These are phyloP conservation scores for Metschnikowia anglica DNA, from an alignment of 805 yeast genomes.

Conservation along the genomic window DNA sequence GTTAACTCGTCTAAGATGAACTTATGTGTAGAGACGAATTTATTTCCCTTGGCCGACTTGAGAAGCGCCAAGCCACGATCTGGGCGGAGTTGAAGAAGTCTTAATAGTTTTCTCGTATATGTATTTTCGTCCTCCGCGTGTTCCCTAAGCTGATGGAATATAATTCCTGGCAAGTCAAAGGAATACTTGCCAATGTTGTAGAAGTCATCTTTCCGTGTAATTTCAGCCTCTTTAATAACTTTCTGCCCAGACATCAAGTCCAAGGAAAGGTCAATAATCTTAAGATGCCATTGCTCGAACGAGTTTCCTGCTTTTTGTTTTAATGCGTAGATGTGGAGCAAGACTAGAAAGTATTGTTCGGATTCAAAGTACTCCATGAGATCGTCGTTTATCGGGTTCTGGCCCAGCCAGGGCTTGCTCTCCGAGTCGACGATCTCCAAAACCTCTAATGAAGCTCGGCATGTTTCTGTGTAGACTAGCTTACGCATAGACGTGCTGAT, in stretches of 20 bases:
- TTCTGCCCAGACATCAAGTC: constrained; percentile 9
- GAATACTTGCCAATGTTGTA: background rate
- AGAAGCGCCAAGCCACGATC: constrained; percentile 32
- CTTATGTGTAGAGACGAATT: constrained; percentile 29
- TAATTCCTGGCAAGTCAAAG: constrained; percentile 10
- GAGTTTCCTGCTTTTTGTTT: constrained; percentile 13
- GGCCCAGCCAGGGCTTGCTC: constrained; percentile 14
- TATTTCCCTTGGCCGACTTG: constrained; percentile 27
- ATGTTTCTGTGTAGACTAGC: constrained; percentile 8
- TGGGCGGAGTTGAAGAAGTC: constrained; percentile 31
- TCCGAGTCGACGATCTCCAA: constrained; percentile 12
- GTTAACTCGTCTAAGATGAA: constrained; percentile 33
- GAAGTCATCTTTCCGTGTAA: background rate
- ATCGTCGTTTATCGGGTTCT: constrained; percentile 16
- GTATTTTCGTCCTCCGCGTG: constrained; percentile 23
- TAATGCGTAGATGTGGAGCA: constrained; percentile 11
- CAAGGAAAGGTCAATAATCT: constrained; percentile 12
- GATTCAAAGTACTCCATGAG: constrained; percentile 10
- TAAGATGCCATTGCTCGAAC: constrained; percentile 8
- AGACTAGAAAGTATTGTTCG: background rate
- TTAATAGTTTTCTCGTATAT: constrained; percentile 34
- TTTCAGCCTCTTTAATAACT: background rate
- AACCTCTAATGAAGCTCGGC: background rate
- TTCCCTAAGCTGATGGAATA: constrained; percentile 17
- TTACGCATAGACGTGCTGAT: constrained; percentile 7